A percentile compares a stretch with the other conserved stretches of the same genome.
Evolutionary conservation across 345 rosid species (phyloP).

Genomic region (Abelmoschus esculentus): DNA sequence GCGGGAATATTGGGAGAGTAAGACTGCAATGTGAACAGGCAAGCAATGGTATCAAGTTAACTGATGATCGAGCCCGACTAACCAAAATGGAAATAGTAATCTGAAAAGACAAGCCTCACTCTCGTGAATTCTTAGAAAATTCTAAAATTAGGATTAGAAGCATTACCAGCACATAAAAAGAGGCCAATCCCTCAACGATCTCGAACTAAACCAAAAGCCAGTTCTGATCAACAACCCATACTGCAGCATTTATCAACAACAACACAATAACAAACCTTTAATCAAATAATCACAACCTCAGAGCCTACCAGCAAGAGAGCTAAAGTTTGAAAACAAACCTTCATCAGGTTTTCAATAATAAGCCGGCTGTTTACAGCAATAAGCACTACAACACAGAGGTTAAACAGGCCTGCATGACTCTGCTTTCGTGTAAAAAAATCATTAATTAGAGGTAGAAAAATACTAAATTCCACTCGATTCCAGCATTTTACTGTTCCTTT

Average conservation of each 20-base stretch:
- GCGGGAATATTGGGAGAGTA: slow-evolving; percentile 67
- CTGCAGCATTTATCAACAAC: slow-evolving; percentile 34
- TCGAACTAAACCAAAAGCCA: slow-evolving; percentile 94
- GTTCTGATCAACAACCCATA: slow-evolving; percentile 87
- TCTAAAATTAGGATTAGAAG: not conserved
- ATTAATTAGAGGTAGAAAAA: not conserved
- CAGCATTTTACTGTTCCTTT: not conserved
- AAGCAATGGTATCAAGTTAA: not conserved
- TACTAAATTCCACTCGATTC: not conserved
- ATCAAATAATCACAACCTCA: not conserved
- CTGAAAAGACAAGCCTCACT: not conserved
- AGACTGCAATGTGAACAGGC: slow-evolving; percentile 50
- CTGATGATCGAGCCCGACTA: not conserved
- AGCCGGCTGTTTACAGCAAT: slow-evolving; percentile 96
- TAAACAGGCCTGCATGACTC: slow-evolving; percentile 99
- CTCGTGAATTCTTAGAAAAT: slow-evolving; percentile 3
- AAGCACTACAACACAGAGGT: slow-evolving; percentile 93
- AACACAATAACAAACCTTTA: not conserved
- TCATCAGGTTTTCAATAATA: slow-evolving; percentile 89
- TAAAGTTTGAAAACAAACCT: slow-evolving; percentile 36
- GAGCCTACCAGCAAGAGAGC: not conserved
- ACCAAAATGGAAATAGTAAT: not conserved
- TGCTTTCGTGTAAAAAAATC: slow-evolving; percentile 16
- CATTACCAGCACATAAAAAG: slow-evolving; percentile 93
- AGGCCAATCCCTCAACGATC: slow-evolving; percentile 91